Evolutionary conservation across 108 stramenopile genomes (phyloP).

Genomic region (Fragilariopsis cylindrus): DNA sequence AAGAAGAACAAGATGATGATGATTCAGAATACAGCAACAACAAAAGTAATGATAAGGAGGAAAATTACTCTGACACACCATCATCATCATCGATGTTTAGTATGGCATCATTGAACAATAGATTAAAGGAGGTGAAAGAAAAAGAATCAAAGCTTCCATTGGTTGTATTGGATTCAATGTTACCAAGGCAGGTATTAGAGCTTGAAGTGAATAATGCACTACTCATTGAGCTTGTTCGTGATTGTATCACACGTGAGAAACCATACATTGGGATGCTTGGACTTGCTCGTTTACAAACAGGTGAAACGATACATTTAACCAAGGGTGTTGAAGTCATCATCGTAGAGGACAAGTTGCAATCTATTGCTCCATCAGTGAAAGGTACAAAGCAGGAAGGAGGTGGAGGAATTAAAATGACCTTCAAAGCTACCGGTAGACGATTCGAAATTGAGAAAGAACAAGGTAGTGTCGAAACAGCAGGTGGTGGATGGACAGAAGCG

Average conservation of each 20-base stretch:
- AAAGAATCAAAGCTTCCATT: conserved; percentile 47
- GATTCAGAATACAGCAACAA: too few relatives aligned
- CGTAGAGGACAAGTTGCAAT: conserved; percentile 33
- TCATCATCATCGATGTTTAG: neutral
- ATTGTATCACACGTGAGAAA: conserved; percentile 47
- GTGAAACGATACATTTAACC: conserved; percentile 47
- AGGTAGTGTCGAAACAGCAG: conserved; percentile 53
- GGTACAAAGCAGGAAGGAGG: conserved; percentile 14
- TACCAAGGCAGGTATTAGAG: conserved; percentile 68
- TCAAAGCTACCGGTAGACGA: conserved; percentile 48
- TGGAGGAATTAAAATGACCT: conserved; percentile 37
- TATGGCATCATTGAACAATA: conserved; percentile 47
- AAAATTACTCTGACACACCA: too few relatives aligned
- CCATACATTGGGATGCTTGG: conserved; percentile 71
- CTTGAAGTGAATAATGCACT: conserved; percentile 58
- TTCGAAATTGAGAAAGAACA: conserved; percentile 42
- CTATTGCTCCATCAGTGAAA: neutral
- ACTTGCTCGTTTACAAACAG: conserved; percentile 42
- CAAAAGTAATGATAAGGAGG: too few relatives aligned
- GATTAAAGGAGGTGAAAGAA: conserved; percentile 45
- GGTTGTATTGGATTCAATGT: conserved; percentile 70
- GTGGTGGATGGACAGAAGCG: conserved; percentile 65
- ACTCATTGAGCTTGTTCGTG: conserved; percentile 53
- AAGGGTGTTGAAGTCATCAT: conserved; percentile 68
- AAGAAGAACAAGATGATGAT: too few relatives aligned